A percentile compares a stretch with the other conserved stretches of the same genome.
Evolutionary conservation across 345 rosid genomes (phyloP).

Genomic region (Moricandia arvensis): DNA sequence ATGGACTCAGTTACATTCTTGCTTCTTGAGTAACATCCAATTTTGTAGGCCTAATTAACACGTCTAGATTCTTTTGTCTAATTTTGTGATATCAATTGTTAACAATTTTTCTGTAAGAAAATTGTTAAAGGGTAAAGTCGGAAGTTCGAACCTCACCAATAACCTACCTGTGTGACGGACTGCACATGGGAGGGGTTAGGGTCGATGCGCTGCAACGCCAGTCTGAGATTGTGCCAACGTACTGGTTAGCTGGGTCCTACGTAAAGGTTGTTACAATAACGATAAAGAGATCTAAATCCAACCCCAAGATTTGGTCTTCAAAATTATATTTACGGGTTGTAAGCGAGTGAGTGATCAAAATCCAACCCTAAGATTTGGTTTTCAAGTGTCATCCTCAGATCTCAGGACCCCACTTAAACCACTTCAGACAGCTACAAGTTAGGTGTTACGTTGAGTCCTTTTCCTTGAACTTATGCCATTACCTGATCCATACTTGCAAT

Average conservation of each 20-base stretch:
- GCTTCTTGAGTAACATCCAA: slow-evolving; percentile 1
- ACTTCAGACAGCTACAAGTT: slow-evolving; percentile 48
- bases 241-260: too few species aligned
- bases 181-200: too few species aligned
- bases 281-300: slow-evolving; percentile 13
- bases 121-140: too few species aligned
- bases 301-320: slow-evolving; percentile 26
- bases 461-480: slow-evolving; percentile 37
- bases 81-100: too few species aligned
- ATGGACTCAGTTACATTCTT: neutral
- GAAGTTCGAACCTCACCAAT: too few species aligned
- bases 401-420: slow-evolving; percentile 89
- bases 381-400: slow-evolving; percentile 50
- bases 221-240: too few species aligned
- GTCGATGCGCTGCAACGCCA: too few species aligned
- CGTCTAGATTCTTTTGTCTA: neutral
- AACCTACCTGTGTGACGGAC: too few species aligned
- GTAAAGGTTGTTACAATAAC: too few species aligned
- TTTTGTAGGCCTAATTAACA: neutral
- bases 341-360: slow-evolving; percentile 28
- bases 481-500: slow-evolving; percentile 35
- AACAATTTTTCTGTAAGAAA: too few species aligned
- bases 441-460: slow-evolving; percentile 71
- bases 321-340: neutral
- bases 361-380: slow-evolving; percentile 24